These are phyloP conservation scores for Schoenoplectus tabernaemontani DNA, from an alignment of 202 grass and related monocot genomes.

Conservation along the genomic window DNA sequence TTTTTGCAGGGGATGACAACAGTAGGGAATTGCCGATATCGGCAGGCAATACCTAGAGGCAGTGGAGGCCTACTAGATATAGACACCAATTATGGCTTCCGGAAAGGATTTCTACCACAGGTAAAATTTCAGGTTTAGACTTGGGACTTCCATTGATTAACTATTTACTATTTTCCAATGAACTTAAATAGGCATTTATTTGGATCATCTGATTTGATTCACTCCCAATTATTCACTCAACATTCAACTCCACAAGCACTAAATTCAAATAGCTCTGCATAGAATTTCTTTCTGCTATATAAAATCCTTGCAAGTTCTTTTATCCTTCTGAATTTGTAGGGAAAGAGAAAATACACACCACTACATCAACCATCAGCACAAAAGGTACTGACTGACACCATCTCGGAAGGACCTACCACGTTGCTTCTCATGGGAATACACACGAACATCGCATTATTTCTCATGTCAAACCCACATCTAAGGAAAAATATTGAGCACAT, in stretches of 20 bases:
- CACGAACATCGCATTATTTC: conserved; percentile 58
- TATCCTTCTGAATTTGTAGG: conserved; percentile 28
- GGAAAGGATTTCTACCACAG: conserved; percentile 50
- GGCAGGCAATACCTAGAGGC: conserved; percentile 47
- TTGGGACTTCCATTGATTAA: background rate
- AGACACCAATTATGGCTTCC: conserved; percentile 40
- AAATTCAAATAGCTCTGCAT: background rate
- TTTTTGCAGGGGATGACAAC: conserved; percentile 47
- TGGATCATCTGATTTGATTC: background rate
- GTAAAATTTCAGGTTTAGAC: conserved; percentile 20
- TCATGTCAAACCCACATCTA: conserved; percentile 49
- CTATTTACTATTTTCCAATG: background rate
- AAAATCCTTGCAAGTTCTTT: background rate
- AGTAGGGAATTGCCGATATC: conserved; percentile 42
- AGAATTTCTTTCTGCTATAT: background rate
- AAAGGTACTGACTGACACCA: conserved; percentile 49
- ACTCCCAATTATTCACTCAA: background rate
- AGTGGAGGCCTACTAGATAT: conserved; percentile 38
- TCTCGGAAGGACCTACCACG: conserved; percentile 40
- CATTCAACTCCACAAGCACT: background rate
- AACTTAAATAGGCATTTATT: background rate
- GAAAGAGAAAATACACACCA: conserved; percentile 42
- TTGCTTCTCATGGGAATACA: conserved; percentile 44
- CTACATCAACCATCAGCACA: conserved; percentile 43
- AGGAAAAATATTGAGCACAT: conserved; percentile 70